phyloP scores from a whole-genome alignment of 345 rosid genomes.

The Psidium guajava region DNA sequence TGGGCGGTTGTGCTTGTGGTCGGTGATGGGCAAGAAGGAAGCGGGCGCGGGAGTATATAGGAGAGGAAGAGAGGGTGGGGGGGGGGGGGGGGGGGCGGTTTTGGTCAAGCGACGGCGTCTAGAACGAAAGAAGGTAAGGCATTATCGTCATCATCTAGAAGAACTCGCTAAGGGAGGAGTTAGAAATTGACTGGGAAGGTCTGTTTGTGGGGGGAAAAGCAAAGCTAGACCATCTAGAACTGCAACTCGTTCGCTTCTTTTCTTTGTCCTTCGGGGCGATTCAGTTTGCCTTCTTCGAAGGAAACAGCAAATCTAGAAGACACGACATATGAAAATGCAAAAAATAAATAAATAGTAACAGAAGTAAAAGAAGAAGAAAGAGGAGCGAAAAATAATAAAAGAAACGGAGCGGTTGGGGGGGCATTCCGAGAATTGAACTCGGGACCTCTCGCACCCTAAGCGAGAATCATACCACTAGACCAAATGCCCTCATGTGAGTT shows the following conservation, averaged over 20 bases:
- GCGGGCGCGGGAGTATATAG: not conserved
- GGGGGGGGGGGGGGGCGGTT: too few relatives aligned
- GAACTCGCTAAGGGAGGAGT: not conserved
- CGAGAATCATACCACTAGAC: slow-evolving; percentile 91
- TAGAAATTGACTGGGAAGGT: not conserved
- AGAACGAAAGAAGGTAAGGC: not conserved
- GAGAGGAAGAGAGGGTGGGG: too few relatives aligned
- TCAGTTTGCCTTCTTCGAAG: not conserved
- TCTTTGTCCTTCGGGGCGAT: not conserved
- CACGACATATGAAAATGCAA: too few relatives aligned
- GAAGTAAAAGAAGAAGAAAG: not conserved
- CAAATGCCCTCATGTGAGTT: slow-evolving; percentile 85
- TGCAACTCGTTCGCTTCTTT: not conserved
- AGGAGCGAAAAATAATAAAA: not conserved
- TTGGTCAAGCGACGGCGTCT: not conserved
- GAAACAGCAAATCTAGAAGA: too few relatives aligned
- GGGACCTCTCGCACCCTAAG: slow-evolving; percentile 85
- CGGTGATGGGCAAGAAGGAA: not conserved
- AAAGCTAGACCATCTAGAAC: too few relatives aligned
- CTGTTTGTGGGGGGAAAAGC: too few relatives aligned
- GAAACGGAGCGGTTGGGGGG: not conserved
- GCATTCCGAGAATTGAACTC: slow-evolving; percentile 76
- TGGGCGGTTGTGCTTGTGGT: not conserved
- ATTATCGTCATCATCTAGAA: not conserved
- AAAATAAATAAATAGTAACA: not conserved